phyloP scores from a whole-genome alignment of 495 filamentous ascomycete genomes.

The Aspergillus wentii region DNA sequence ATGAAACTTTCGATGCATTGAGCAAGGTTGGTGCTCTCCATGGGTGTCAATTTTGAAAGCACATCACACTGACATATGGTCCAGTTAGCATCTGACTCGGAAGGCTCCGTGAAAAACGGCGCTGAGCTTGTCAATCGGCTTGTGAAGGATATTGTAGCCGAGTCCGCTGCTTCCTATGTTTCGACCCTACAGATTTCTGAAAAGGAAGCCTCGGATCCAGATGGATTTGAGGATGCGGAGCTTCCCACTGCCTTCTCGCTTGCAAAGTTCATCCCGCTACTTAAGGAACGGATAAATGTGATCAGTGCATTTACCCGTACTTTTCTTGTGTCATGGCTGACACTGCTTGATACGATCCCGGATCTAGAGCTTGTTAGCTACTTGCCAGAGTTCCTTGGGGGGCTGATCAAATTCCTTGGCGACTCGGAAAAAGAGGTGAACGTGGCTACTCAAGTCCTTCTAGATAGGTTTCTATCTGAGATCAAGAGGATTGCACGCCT shows the following conservation, averaged over 20 bases:
- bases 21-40: slow-evolving; percentile 72
- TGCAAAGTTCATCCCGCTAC: slow-evolving; percentile 82
- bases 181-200: slow-evolving; percentile 66
- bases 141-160: slow-evolving; percentile 96
- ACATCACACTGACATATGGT: slow-evolving; percentile 5
- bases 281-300: slow-evolving; percentile 89
- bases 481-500: slow-evolving; percentile 91
- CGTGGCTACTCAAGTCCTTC: slow-evolving; percentile 77
- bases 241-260: slow-evolving; percentile 90
- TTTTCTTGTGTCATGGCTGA: slow-evolving; percentile 96
- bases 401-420: slow-evolving; percentile 86
- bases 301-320: slow-evolving; percentile 91
- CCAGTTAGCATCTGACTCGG: slow-evolving; percentile 91
- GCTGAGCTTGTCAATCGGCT: slow-evolving; percentile 94
- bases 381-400: slow-evolving; percentile 86
- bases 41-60: not conserved
- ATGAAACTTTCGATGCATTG: slow-evolving; percentile 94
- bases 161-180: slow-evolving; percentile 93
- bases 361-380: slow-evolving; percentile 93
- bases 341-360: slow-evolving; percentile 90
- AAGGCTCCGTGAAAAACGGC: slow-evolving; percentile 96
- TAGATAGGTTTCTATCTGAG: slow-evolving; percentile 91
- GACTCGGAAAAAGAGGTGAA: slow-evolving; percentile 91
- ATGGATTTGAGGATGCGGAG: slow-evolving; percentile 45
- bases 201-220: slow-evolving; percentile 41